Conservation (phyloP, 371 early-diverging fungal species). For the Coemansia sp. region DNA sequence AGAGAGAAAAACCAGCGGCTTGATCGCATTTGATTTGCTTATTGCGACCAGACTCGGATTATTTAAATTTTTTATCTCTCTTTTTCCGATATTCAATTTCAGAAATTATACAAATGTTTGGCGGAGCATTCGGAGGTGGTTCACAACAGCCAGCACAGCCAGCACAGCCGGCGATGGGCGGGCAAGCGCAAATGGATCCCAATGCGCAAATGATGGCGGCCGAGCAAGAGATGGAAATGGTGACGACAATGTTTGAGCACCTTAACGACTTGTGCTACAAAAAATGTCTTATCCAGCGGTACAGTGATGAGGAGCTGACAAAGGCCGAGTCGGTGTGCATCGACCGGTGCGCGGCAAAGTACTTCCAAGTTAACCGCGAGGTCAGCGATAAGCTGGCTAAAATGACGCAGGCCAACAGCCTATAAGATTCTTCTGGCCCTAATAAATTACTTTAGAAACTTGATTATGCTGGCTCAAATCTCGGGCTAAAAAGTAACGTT, state of each 20-base stretch:
- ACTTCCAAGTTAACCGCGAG: slow-evolving; percentile 71
- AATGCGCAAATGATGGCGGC: slow-evolving; percentile 69
- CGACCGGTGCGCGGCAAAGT: slow-evolving; percentile 90
- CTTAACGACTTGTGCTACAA: slow-evolving; percentile 79
- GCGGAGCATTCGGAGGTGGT: slow-evolving; percentile 47
- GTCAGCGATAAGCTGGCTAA: slow-evolving; percentile 68
- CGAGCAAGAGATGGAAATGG: slow-evolving; percentile 83
- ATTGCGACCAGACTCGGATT: not conserved
- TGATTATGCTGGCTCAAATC: too few relatives aligned
- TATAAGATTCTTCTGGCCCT: slow-evolving; percentile 12
- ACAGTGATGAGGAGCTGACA: slow-evolving; percentile 84
- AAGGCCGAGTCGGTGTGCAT: slow-evolving; percentile 96
- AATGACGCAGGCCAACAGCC: slow-evolving; percentile 51
- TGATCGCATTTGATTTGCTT: not conserved
- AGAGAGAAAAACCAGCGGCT: not conserved
- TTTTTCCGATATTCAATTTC: not conserved
- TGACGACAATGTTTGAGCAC: slow-evolving; percentile 80
- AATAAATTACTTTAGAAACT: too few relatives aligned
- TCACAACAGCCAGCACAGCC: slow-evolving; percentile 22
- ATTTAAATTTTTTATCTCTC: not conserved
- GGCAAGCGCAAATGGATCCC: slow-evolving; percentile 41
- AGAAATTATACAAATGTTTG: slow-evolving; percentile 31
- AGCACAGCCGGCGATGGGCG: slow-evolving; percentile 21
- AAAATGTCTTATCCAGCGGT: slow-evolving; percentile 84
- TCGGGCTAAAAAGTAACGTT: too few relatives aligned